Percentiles rank a stretch among this genome's conserved stretches.
These are phyloP conservation scores for Hanseniaspora jakobsenii DNA, from an alignment of 805 yeast genomes.

Conservation along the genomic window DNA sequence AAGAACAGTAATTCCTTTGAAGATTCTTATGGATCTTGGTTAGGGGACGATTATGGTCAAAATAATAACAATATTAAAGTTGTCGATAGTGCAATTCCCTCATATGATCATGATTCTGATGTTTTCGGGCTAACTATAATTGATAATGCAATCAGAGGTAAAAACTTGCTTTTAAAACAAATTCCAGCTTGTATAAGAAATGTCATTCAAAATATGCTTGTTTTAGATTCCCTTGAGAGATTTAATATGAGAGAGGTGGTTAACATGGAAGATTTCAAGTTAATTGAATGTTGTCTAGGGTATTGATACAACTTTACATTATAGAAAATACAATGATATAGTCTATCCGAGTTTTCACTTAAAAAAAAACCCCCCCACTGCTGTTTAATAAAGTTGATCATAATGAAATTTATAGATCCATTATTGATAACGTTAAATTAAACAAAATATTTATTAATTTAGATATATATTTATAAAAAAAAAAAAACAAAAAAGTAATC, in stretches of 20 bases:
- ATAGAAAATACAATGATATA: too few relatives aligned
- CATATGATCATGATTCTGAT: slow-evolving; percentile 2
- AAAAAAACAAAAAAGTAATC: not conserved
- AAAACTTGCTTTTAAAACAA: slow-evolving; percentile 11
- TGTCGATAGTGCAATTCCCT: slow-evolving; percentile 1
- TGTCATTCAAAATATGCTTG: slow-evolving; percentile 7
- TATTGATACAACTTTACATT: too few relatives aligned
- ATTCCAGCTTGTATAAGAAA: slow-evolving; percentile 8
- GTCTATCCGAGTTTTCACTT: too few relatives aligned
- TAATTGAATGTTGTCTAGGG: slow-evolving; percentile 9
- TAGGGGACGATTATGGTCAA: slow-evolving; percentile 33
- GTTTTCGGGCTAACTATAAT: slow-evolving; percentile 6
- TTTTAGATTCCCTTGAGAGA: slow-evolving; percentile 11
- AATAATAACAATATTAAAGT: slow-evolving; percentile 14
- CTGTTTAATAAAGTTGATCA: too few relatives aligned
- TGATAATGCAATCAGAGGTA: slow-evolving; percentile 13
- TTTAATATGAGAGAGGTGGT: slow-evolving; percentile 13
- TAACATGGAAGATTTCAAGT: slow-evolving; percentile 9
- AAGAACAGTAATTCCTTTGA: slow-evolving; percentile 22
- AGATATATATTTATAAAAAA: slow-evolving; percentile 1
- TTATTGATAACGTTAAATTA: not conserved
- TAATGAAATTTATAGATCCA: too few relatives aligned
- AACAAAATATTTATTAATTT: not conserved
- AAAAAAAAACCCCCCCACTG: not conserved
- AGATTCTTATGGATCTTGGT: slow-evolving; percentile 51